Percentiles rank a stretch among this genome's conserved stretches.
Conservation (phyloP, 2,329 filamentous ascomycete genomes). For the Bipolaris sorokiniana region DNA sequence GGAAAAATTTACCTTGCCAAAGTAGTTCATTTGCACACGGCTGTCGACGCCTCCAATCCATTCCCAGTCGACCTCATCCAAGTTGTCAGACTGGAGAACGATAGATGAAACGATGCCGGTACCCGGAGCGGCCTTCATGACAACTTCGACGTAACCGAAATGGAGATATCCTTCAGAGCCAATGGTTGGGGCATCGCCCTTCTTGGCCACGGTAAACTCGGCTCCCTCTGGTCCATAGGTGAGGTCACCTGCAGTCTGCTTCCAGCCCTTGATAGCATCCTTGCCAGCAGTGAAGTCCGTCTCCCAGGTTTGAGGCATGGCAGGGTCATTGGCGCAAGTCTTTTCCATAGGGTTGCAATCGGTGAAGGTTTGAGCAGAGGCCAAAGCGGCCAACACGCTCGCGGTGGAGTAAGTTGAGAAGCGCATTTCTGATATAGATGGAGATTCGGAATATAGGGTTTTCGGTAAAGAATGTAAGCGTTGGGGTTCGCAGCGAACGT, state of each 20-base stretch:
- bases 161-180: slow-evolving; percentile 84
- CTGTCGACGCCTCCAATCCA: slow-evolving; percentile 72
- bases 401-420: slow-evolving; percentile 35
- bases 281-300: slow-evolving; percentile 54
- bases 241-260: slow-evolving; percentile 50
- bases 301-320: slow-evolving; percentile 48
- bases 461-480: neutral
- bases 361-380: slow-evolving; percentile 54
- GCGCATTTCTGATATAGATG: slow-evolving; percentile 36
- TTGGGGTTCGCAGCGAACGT: slow-evolving; percentile 19
- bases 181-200: slow-evolving; percentile 66
- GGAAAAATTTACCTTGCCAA: slow-evolving; percentile 60
- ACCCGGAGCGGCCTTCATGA: slow-evolving; percentile 77
- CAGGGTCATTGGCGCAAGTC: slow-evolving; percentile 54
- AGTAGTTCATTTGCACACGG: slow-evolving; percentile 75
- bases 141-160: slow-evolving; percentile 79
- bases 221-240: slow-evolving; percentile 54
- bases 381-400: slow-evolving; percentile 43
- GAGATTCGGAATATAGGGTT: neutral
- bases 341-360: slow-evolving; percentile 54
- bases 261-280: slow-evolving; percentile 47
- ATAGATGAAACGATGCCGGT: slow-evolving; percentile 79
- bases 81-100: slow-evolving; percentile 81
- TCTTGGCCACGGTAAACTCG: slow-evolving; percentile 57
- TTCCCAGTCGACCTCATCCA: slow-evolving; percentile 90